Evolutionary conservation across 179 eudicot species (phyloP).

Genomic region (Sideroxylon spinosum): DNA sequence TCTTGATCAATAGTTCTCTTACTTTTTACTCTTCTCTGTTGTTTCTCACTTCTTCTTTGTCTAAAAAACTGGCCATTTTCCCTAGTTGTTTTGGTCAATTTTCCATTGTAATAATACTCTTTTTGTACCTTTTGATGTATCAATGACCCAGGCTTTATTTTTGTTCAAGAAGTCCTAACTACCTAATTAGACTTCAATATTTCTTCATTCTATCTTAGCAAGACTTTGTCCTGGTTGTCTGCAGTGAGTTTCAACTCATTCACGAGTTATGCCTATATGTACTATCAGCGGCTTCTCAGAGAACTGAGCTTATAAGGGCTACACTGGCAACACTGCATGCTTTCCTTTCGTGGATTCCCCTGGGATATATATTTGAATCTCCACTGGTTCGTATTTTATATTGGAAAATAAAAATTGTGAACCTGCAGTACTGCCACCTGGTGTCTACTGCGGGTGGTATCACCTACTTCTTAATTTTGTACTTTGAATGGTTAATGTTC

Average conservation of each 20-base stretch:
- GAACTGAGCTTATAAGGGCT: constrained; percentile 86
- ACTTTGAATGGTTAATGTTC: neutral
- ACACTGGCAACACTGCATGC: constrained; percentile 93
- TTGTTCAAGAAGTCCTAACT: too few species aligned
- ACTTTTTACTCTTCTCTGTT: neutral
- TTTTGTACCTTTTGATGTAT: neutral
- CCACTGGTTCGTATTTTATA: constrained; percentile 67
- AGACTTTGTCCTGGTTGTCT: constrained; percentile 18
- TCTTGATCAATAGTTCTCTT: neutral
- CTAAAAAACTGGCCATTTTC: neutral
- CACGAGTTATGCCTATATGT: constrained; percentile 97
- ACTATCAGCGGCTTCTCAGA: constrained; percentile 90
- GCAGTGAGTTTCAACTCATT: constrained; percentile 97
- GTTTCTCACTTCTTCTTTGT: neutral
- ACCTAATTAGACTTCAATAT: neutral
- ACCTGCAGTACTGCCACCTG: neutral
- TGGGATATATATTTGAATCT: constrained; percentile 98
- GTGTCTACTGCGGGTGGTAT: neutral
- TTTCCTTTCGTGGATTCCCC: constrained; percentile 97
- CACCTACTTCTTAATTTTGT: neutral
- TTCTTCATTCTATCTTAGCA: neutral
- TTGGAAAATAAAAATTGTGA: neutral
- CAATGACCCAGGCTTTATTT: neutral
- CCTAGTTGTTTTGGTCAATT: neutral
- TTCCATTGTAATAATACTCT: neutral